A percentile compares a stretch with the other conserved stretches of the same genome.
Conservation (phyloP, 106 monocot genomes). For the Acorus calamus region DNA sequence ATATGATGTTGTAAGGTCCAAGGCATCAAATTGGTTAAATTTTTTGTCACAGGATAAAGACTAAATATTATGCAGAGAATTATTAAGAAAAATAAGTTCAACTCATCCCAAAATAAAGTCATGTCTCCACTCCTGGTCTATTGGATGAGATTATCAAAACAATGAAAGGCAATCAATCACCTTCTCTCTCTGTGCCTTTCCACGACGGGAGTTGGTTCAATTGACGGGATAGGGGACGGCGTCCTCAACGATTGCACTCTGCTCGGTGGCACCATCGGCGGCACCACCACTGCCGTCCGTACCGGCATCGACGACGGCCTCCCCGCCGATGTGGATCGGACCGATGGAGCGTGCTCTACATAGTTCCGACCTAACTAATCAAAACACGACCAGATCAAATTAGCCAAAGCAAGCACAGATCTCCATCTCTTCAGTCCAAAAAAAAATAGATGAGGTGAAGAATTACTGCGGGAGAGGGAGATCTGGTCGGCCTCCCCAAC, state of each 20-base stretch:
- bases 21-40: too few relatives aligned
- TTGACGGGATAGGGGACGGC: constrained; percentile 43
- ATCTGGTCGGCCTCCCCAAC: constrained; percentile 28
- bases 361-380: constrained; percentile 95
- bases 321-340: constrained; percentile 67
- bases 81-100: neutral
- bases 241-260: constrained; percentile 33
- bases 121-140: too few relatives aligned
- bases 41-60: too few relatives aligned
- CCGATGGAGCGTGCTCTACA: constrained; percentile 41
- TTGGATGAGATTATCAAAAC: too few relatives aligned
- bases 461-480: constrained; percentile 57
- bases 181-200: constrained; percentile 33
- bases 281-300: constrained; percentile 13
- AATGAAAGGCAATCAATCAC: constrained; percentile 9
- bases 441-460: too few relatives aligned
- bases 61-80: neutral
- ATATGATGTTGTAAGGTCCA: too few relatives aligned
- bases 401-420: neutral
- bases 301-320: constrained; percentile 35
- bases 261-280: constrained; percentile 42
- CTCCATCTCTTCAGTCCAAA: too few relatives aligned
- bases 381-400: constrained; percentile 25
- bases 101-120: neutral
- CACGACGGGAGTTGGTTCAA: constrained; percentile 21